Percentiles rank a stretch among this genome's conserved stretches.
Conservation (phyloP, 140 eudicot genomes). For the Erigeron philadelphicus region DNA sequence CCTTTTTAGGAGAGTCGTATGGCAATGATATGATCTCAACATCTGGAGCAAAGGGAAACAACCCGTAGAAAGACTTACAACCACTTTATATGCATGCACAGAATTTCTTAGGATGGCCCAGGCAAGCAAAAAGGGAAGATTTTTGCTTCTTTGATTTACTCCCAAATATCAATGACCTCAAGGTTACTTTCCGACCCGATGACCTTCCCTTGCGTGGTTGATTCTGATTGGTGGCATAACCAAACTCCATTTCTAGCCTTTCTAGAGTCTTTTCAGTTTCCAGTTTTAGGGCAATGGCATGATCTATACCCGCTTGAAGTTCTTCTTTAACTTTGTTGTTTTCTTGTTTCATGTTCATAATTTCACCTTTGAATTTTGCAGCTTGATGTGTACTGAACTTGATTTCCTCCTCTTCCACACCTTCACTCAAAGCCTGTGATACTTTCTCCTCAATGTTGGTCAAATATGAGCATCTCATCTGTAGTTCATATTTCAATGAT, state of each 20-base stretch:
- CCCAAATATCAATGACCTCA: constrained; percentile 73
- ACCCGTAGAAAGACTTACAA: constrained; percentile 15
- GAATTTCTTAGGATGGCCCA: constrained; percentile 44
- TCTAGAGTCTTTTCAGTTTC: constrained; percentile 51
- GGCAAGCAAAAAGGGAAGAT: constrained; percentile 53
- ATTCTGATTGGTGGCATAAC: constrained; percentile 31
- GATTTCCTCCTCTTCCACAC: constrained; percentile 56
- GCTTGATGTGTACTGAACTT: constrained; percentile 72
- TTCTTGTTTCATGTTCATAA: constrained; percentile 82
- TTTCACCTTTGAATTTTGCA: constrained; percentile 82
- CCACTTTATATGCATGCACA: constrained; percentile 18
- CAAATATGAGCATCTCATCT: constrained; percentile 39
- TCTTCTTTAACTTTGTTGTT: constrained; percentile 75
- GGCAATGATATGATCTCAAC: neutral
- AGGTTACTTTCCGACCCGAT: constrained; percentile 38
- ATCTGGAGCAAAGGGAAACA: constrained; percentile 8
- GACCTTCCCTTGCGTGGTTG: constrained; percentile 18
- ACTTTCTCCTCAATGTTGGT: constrained; percentile 57
- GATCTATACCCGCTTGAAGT: constrained; percentile 65
- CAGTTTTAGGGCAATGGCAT: constrained; percentile 39
- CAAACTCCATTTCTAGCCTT: constrained; percentile 52
- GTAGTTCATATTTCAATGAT: constrained; percentile 52
- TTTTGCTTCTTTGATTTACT: constrained; percentile 51
- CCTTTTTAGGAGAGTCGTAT: neutral
- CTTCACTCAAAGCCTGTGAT: constrained; percentile 44